Evolutionary conservation across 1,139 yeast species (phyloP), one percentile per base, ranked within the genome.

Genomic region (Lodderomyces oxycetoniae): DNA sequence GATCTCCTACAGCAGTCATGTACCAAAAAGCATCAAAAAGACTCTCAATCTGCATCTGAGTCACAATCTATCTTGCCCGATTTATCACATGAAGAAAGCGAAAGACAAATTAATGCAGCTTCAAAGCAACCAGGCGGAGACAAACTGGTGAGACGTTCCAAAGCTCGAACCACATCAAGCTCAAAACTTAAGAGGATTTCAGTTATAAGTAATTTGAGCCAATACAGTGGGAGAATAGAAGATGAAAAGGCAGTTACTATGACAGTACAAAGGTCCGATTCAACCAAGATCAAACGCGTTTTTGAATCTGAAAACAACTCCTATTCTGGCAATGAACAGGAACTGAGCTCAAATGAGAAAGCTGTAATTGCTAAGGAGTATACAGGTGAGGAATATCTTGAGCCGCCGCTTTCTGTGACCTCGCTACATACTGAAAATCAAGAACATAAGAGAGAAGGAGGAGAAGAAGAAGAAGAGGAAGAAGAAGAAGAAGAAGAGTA

Each of bases 141-240:
- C n/a, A n/a, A n/a, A n/a, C n/a, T n/a, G n/a, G n/a, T n/a, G n/a
- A n/a, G n/a, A n/a, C n/a, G n/a, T n/a, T n/a, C n/a, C n/a, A n/a
- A n/a, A n/a, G n/a, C n/a, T n/a, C n/a, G n/a, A n/a, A n/a, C n/a
- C n/a, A n/a, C n/a, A n/a, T n/a, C n/a, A n/a, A n/a, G n/a, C n/a
- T 19, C 22, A 19, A 7, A 19, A 17, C 31, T 28, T 14, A 39
- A 37, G 14, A 40, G 64, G 37, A 61, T 53, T 28, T 52, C 58
- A 21, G 46, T 52, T 35, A 41, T 56, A 40, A 58, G 63, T 9
- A 47, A 46, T 26, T 43, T 51, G 22, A 59, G 65, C 10, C 59
- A 53, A 32, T 60, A 59, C 37, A 59, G 64, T 4, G 66, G 55
- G 3, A 40, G 42, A 25, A 46, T 40, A 9, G 43, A 33, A 11